phyloP scores from a whole-genome alignment of 2,329 filamentous ascomycete species.

The Stemphylium beticola region DNA sequence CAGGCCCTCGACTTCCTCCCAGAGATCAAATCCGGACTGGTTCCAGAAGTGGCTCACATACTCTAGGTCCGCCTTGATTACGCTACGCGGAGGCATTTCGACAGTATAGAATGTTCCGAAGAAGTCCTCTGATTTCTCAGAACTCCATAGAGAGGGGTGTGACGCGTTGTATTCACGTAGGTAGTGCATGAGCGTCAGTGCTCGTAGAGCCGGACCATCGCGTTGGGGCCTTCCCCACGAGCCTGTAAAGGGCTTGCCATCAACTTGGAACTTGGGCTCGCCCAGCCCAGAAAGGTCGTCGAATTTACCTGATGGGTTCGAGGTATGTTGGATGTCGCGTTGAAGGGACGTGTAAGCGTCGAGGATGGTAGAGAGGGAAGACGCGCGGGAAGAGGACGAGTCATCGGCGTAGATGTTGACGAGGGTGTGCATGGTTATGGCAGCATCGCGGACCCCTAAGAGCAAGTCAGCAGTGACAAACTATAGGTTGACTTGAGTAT shows the following conservation, averaged over 20 bases:
- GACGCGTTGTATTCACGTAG: conserved; percentile 50
- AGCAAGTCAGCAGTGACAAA: neutral
- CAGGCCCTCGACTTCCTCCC: conserved; percentile 54
- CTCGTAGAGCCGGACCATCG: conserved; percentile 53
- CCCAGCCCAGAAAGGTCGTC: conserved; percentile 48
- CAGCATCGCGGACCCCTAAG: conserved; percentile 52
- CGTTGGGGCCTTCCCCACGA: conserved; percentile 54
- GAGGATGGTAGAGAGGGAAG: conserved; percentile 38
- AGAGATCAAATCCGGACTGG: conserved; percentile 52
- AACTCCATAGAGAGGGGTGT: conserved; percentile 46
- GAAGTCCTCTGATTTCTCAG: conserved; percentile 31
- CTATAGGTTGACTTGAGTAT: neutral
- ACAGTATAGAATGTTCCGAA: conserved; percentile 48
- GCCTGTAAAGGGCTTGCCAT: conserved; percentile 46
- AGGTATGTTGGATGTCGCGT: conserved; percentile 47
- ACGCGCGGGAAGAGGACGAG: conserved; percentile 33
- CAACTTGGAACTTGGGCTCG: conserved; percentile 52
- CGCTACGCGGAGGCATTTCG: conserved; percentile 44
- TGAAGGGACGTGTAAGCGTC: conserved; percentile 45
- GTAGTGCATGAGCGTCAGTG: conserved; percentile 52
- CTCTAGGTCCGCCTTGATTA: conserved; percentile 55
- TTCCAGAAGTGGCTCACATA: conserved; percentile 54
- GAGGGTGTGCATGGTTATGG: conserved; percentile 51
- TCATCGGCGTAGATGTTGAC: conserved; percentile 49
- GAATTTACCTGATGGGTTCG: conserved; percentile 48